Evolutionary conservation across 139 green algal species (phyloP).

Genomic region (Spirogloea muscicola): DNA sequence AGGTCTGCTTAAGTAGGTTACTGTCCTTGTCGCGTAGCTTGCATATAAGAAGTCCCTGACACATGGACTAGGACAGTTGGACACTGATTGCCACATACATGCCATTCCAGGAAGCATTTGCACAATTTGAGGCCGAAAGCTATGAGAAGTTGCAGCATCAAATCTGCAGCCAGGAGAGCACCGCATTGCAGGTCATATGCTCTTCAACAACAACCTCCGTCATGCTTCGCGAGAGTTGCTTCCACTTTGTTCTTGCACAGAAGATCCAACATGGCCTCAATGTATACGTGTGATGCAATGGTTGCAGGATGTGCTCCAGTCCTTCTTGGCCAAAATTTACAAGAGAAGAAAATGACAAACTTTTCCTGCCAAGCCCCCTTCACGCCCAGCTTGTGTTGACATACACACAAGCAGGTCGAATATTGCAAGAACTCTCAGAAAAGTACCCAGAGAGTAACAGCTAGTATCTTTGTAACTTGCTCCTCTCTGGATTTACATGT

Average conservation of each 20-base stretch:
- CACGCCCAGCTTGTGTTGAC: too few relatives aligned
- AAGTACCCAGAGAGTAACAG: too few relatives aligned
- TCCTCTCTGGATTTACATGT: too few relatives aligned
- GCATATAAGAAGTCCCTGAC: too few relatives aligned
- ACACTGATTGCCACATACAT: too few relatives aligned
- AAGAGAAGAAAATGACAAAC: conserved; percentile 86
- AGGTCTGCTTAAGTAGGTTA: too few relatives aligned
- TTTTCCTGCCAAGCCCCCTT: too few relatives aligned
- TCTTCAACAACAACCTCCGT: not conserved
- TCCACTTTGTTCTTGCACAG: conserved; percentile 53
- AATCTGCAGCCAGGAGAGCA: conserved; percentile 72
- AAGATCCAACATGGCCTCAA: not conserved
- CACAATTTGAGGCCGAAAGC: conserved; percentile 77
- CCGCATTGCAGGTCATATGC: not conserved
- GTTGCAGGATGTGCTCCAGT: conserved; percentile 72
- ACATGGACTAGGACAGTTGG: too few relatives aligned
- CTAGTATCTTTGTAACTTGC: too few relatives aligned
- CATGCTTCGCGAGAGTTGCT: not conserved
- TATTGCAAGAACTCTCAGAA: too few relatives aligned
- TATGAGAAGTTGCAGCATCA: conserved; percentile 55
- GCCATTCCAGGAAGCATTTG: conserved; percentile 63
- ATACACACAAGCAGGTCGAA: too few relatives aligned
- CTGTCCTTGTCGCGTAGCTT: too few relatives aligned
- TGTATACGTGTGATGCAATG: conserved; percentile 45
- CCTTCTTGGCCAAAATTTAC: conserved; percentile 93